phyloP scores from a whole-genome alignment of 2,329 filamentous ascomycete species.

The Cercospora berteroae region DNA sequence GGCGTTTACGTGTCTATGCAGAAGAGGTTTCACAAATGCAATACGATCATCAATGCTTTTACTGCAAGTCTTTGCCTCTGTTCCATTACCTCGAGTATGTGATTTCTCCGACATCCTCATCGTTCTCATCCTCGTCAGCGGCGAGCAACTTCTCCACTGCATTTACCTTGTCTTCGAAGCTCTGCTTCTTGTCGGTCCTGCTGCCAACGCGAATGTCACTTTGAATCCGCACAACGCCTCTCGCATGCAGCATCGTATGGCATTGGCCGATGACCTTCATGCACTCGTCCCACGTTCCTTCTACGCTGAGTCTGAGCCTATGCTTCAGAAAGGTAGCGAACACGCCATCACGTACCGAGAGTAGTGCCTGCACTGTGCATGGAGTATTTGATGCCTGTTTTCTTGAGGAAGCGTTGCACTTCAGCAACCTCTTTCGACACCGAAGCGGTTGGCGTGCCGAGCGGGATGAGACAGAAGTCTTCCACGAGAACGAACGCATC shows the following conservation, averaged over 20 bases:
- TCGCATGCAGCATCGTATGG: slow-evolving; percentile 69
- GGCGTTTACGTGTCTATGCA: neutral
- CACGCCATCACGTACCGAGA: slow-evolving; percentile 60
- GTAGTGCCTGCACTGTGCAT: slow-evolving; percentile 97
- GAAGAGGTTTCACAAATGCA: neutral
- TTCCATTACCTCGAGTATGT: neutral
- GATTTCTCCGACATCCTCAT: slow-evolving; percentile 1
- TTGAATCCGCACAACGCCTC: slow-evolving; percentile 80
- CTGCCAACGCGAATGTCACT: slow-evolving; percentile 83
- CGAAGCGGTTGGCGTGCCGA: slow-evolving; percentile 54
- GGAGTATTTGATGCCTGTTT: slow-evolving; percentile 74
- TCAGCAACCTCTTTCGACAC: slow-evolving; percentile 72
- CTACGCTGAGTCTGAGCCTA: slow-evolving; percentile 46
- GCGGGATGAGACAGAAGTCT: slow-evolving; percentile 89
- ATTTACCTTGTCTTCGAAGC: slow-evolving; percentile 73
- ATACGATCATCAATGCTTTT: neutral
- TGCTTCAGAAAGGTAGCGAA: neutral
- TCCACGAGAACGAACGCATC: neutral
- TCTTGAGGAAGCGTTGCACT: slow-evolving; percentile 80
- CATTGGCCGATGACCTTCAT: slow-evolving; percentile 84
- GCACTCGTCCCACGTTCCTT: slow-evolving; percentile 87
- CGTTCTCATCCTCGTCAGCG: slow-evolving; percentile 28
- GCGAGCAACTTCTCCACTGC: slow-evolving; percentile 56
- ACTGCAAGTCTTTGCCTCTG: neutral
- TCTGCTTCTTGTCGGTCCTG: slow-evolving; percentile 82